These are phyloP conservation scores for Colletotrichum australisinense DNA, from an alignment of 2,329 filamentous ascomycete species.

Conservation along the genomic window DNA sequence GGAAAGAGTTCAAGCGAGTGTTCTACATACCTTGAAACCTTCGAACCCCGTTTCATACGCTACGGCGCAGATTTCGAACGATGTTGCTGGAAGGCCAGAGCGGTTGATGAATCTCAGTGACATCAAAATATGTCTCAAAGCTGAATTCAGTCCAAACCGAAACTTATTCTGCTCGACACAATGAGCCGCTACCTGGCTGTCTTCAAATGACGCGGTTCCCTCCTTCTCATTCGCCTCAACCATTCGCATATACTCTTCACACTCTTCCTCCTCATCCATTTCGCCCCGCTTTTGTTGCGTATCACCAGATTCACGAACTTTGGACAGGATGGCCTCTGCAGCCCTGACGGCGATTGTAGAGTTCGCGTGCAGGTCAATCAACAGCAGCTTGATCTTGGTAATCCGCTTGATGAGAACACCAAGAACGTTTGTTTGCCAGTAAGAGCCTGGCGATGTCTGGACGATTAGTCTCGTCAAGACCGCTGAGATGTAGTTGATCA, in stretches of 20 bases:
- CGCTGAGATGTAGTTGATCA: slow-evolving; percentile 36
- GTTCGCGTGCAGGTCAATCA: slow-evolving; percentile 4
- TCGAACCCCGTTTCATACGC: slow-evolving; percentile 36
- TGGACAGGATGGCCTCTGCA: neutral
- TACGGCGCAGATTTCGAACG: slow-evolving; percentile 35
- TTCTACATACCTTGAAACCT: slow-evolving; percentile 31
- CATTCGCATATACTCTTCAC: slow-evolving; percentile 12
- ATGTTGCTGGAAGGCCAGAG: neutral
- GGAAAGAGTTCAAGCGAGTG: neutral
- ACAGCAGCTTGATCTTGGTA: slow-evolving; percentile 30
- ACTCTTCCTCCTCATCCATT: slow-evolving; percentile 18
- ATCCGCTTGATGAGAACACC: slow-evolving; percentile 17
- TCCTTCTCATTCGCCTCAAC: slow-evolving; percentile 11
- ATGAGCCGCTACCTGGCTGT: slow-evolving; percentile 1
- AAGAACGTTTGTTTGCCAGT: slow-evolving; percentile 28
- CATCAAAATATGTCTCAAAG: slow-evolving; percentile 4
- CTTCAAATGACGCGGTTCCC: neutral
- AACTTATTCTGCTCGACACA: slow-evolving; percentile 34
- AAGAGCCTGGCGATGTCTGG: slow-evolving; percentile 19
- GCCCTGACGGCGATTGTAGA: neutral
- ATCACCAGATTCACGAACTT: neutral
- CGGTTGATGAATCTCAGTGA: slow-evolving; percentile 3
- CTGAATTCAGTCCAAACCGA: slow-evolving; percentile 12
- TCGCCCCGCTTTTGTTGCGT: neutral
- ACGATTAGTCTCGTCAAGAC: slow-evolving; percentile 27